Evolutionary conservation across 257 asterid genomes (phyloP).

Genomic region (Cinchona pubescens): DNA sequence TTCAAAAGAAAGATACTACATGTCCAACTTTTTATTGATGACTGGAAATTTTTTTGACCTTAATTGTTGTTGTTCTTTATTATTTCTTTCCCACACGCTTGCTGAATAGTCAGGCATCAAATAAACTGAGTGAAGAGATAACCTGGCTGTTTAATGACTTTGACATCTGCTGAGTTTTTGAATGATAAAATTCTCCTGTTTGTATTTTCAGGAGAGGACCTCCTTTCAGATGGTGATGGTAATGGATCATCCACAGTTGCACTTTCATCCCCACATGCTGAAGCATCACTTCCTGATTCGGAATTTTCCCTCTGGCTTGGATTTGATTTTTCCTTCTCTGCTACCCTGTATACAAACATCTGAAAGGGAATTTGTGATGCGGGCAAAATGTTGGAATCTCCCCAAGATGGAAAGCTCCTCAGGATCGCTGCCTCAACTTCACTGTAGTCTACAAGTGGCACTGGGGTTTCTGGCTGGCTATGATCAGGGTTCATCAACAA

Average conservation of each 20-base stretch:
- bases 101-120: not conserved
- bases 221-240: slow-evolving; percentile 46
- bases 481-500: slow-evolving; percentile 46
- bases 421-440: slow-evolving; percentile 37
- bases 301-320: slow-evolving; percentile 42
- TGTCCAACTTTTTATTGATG: not conserved
- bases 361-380: slow-evolving; percentile 62
- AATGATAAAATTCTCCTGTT: slow-evolving; percentile 39
- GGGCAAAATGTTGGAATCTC: slow-evolving; percentile 20
- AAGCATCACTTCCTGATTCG: slow-evolving; percentile 79
- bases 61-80: not conserved
- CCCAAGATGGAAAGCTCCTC: slow-evolving; percentile 24
- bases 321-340: slow-evolving; percentile 59
- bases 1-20: not conserved
- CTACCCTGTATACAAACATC: slow-evolving; percentile 64
- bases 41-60: not conserved
- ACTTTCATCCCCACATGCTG: slow-evolving; percentile 53
- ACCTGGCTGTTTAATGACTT: slow-evolving; percentile 59
- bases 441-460: slow-evolving; percentile 44
- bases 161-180: slow-evolving; percentile 42
- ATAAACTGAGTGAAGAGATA: not conserved
- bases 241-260: slow-evolving; percentile 41
- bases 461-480: slow-evolving; percentile 53
- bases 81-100: not conserved
- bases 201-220: slow-evolving; percentile 37